Evolutionary conservation across 352 stramenopile genomes (phyloP).

Genomic region (Globisporangium middletonii): DNA sequence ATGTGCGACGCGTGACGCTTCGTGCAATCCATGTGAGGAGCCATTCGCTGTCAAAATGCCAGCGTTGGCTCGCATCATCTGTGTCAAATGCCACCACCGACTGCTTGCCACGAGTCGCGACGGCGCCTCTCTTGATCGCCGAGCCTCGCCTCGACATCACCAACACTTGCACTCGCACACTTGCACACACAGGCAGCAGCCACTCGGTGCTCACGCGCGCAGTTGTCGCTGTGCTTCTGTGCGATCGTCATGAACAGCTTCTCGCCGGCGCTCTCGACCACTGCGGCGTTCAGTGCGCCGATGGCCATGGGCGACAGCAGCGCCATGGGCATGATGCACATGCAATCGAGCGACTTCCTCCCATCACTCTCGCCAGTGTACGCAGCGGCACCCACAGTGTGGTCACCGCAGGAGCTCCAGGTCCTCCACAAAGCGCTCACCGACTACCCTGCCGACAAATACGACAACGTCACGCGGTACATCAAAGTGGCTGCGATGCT

Average conservation of each 20-base stretch:
- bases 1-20: no score
- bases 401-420: constrained; percentile 61
- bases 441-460: constrained; percentile 48
- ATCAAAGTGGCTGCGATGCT: constrained; percentile 73
- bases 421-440: constrained; percentile 47
- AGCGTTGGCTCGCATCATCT: no score
- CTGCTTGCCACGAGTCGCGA: no score
- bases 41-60: no score
- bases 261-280: constrained; percentile 3
- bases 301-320: constrained; percentile 6
- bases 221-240: not conserved
- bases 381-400: constrained; percentile 48
- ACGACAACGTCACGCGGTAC: constrained; percentile 79
- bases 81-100: no score
- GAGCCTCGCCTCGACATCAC: no score
- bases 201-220: no score
- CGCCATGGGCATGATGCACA: constrained; percentile 7
- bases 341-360: constrained; percentile 14
- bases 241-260: constrained; percentile 9
- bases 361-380: constrained; percentile 65
- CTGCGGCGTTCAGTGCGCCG: constrained; percentile 2
- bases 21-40: no score
- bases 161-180: no score
- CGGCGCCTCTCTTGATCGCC: no score
- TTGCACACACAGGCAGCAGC: no score